phyloP scores from a whole-genome alignment of 495 filamentous ascomycete genomes.

The Xylaria scruposa region DNA sequence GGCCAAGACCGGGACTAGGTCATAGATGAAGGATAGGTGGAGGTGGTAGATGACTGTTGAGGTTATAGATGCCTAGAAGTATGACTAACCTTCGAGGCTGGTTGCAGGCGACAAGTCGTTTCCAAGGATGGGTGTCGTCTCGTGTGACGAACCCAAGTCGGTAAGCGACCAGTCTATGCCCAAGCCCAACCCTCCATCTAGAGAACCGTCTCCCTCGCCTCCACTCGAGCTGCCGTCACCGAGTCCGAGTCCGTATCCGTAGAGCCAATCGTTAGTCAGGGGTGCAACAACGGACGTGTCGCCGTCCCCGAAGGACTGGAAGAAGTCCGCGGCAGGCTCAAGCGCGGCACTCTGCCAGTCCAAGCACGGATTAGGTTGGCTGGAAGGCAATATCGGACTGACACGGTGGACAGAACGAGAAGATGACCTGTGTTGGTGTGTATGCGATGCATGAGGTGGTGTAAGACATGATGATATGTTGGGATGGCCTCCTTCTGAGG shows the following conservation, averaged over 20 bases:
- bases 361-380: slow-evolving; percentile 34
- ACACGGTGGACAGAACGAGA: slow-evolving; percentile 36
- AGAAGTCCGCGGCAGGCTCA: slow-evolving; percentile 41
- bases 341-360: slow-evolving; percentile 41
- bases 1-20: background rate
- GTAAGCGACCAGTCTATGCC: slow-evolving; percentile 39
- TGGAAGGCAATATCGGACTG: slow-evolving; percentile 30
- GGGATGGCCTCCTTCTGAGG: slow-evolving; percentile 36
- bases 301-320: slow-evolving; percentile 37
- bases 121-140: slow-evolving; percentile 34
- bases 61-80: background rate
- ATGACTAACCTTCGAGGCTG: slow-evolving; percentile 37
- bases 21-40: background rate
- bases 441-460: slow-evolving; percentile 19
- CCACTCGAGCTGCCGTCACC: slow-evolving; percentile 28
- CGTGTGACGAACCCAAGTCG: slow-evolving; percentile 32
- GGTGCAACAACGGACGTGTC: slow-evolving; percentile 27
- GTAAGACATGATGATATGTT: slow-evolving; percentile 42
- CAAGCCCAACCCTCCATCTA: slow-evolving; percentile 14
- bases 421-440: slow-evolving; percentile 29
- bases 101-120: slow-evolving; percentile 32
- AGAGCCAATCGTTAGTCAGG: slow-evolving; percentile 37
- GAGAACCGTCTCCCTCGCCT: slow-evolving; percentile 23
- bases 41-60: slow-evolving; percentile 23
- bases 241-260: slow-evolving; percentile 29